Conservation (phyloP, 768 basidiomycete genomes). For the Strobilomyces confusus region DNA sequence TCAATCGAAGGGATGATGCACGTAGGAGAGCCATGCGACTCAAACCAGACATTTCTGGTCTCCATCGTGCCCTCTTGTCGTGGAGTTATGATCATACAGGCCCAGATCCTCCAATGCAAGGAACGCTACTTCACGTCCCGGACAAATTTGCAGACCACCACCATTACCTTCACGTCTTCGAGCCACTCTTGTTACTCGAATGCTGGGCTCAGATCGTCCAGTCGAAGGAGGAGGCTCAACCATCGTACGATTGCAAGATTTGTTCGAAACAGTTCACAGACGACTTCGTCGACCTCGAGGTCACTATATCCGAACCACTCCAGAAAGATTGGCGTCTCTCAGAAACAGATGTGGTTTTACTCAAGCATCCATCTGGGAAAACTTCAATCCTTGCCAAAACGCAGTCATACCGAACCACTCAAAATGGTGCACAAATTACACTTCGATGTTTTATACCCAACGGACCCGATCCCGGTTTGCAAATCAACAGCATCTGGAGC, state of each 20-base stretch:
- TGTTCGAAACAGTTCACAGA: conserved; percentile 68
- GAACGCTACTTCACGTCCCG: conserved; percentile 47
- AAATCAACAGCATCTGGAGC: conserved; percentile 64
- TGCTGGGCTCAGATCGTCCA: conserved; percentile 86
- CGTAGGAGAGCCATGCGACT: conserved; percentile 62
- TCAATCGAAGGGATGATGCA: conserved; percentile 56
- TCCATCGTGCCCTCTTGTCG: conserved; percentile 74
- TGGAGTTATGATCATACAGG: conserved; percentile 81
- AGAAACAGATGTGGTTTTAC: conserved; percentile 84
- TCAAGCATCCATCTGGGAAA: conserved; percentile 54
- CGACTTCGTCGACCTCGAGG: conserved; percentile 79
- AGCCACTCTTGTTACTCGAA: conserved; percentile 83
- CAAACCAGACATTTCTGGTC: conserved; percentile 74
- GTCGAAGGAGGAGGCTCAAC: conserved; percentile 63
- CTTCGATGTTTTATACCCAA: conserved; percentile 50
- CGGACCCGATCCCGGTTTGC: conserved; percentile 56
- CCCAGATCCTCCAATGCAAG: conserved; percentile 54
- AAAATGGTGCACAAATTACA: conserved; percentile 49
- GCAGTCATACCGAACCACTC: conserved; percentile 40
- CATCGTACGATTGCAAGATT: conserved; percentile 59
- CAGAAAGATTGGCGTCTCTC: conserved; percentile 69
- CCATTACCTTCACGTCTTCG: conserved; percentile 73
- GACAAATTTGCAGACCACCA: conserved; percentile 58
- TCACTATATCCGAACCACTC: conserved; percentile 54
- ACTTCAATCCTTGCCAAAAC: conserved; percentile 71